Base-by-base conservation (phyloP, 2,329 filamentous ascomycete species). In the Scopulariopsis brevicaulis region DNA sequence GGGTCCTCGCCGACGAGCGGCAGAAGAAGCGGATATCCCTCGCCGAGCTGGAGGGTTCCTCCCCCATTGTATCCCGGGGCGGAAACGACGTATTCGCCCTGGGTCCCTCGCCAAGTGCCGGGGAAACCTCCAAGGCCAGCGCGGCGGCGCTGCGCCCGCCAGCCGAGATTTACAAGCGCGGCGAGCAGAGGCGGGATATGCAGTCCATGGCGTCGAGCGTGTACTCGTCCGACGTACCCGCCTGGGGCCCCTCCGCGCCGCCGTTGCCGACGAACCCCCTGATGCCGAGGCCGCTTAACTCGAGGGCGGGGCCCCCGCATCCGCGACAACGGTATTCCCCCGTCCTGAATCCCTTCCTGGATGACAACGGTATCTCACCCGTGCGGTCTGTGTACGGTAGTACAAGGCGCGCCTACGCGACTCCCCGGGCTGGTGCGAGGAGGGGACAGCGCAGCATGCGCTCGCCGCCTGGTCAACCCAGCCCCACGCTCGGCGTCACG, bases 1-100 rank as follows among this genome's bases (percentile, higher is more conserved):
- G 79, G 79, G 71, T 79, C 18, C 69, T 80, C 8, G 72, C 72
- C 40, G 74, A 74, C 59, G 67, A 40, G 63, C 64, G 18, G 65
- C 65, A 3, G 62, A 65, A 12, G 40, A 65, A 20, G 62, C 65
- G 8, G 58, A 62, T 60, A 12, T 57, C 57, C 32, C 54, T 60
- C 65, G 58, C 55, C 24, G 56, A 53, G 28, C 35, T 58, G 28
- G 51, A 58, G 22, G 37, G 50, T 25, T 32, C 52, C 18, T 40
- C 43, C 18, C 57, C 40, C 2, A 15, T 55, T 4, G 22, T 50
- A 6, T 2, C 46, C 20, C 5, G n/a, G 4, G 46, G 46, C 4
- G 46, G 20, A n/a, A 14, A 24, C 46, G 22, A 14, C 14, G 8
- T 4, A 6, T 22, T 22, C 20, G 46, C 20, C 12, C 20, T n/a